These are phyloP conservation scores for Beauveria sp. DNA, from an alignment of 2,329 filamentous ascomycete genomes.

Conservation along the genomic window DNA sequence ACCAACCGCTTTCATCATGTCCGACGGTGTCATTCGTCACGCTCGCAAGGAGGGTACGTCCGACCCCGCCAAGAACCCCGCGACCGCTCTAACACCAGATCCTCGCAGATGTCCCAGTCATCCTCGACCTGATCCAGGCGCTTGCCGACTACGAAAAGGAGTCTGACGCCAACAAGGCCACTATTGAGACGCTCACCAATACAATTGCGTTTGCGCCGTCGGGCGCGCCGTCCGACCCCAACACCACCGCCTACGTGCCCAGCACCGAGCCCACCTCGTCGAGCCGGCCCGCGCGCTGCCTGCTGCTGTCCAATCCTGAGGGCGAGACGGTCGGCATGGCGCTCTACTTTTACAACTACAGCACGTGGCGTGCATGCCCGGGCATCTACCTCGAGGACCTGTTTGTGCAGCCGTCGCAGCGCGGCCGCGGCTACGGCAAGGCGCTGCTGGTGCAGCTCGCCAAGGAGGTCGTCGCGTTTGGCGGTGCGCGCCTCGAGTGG, in stretches of 20 bases:
- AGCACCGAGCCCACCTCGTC: conserved; percentile 47
- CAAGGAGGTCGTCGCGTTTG: conserved; percentile 65
- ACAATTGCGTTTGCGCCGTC: conserved; percentile 72
- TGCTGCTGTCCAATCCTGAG: conserved; percentile 52
- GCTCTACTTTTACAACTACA: conserved; percentile 92
- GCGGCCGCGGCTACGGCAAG: conserved; percentile 75
- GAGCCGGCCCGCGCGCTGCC: conserved; percentile 62
- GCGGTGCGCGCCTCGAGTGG: conserved; percentile 79
- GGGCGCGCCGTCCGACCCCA: conserved; percentile 29
- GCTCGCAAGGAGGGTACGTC: conserved; percentile 10
- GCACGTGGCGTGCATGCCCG: conserved; percentile 79
- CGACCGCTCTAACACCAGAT: background rate
- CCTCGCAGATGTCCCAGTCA: conserved; percentile 64
- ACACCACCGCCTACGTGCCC: conserved; percentile 27
- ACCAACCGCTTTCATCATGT: background rate
- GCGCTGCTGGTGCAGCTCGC: conserved; percentile 67
- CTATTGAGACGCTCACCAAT: conserved; percentile 58
- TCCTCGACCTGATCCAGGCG: conserved; percentile 74
- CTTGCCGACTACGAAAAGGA: conserved; percentile 85
- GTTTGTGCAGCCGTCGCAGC: conserved; percentile 64
- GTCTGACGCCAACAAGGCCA: conserved; percentile 67
- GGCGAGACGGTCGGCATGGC: conserved; percentile 63
- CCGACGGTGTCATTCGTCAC: conserved; percentile 4
- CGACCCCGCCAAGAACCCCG: background rate
- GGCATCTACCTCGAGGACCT: conserved; percentile 93